Evolutionary conservation across 2,329 filamentous ascomycete species (phyloP).

Genomic region (Aspergillus fumigatus): DNA sequence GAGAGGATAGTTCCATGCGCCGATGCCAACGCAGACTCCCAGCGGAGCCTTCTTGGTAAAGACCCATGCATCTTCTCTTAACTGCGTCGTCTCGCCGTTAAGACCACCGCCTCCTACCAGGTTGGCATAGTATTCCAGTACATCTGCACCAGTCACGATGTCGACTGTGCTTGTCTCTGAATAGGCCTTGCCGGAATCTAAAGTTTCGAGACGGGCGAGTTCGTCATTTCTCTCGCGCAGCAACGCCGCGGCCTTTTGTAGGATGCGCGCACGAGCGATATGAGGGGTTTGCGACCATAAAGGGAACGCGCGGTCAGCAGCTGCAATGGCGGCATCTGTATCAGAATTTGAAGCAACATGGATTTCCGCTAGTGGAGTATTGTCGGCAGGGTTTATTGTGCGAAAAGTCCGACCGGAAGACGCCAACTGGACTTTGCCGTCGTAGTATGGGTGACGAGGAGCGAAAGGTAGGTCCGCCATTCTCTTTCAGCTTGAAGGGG

Average conservation of each 20-base stretch:
- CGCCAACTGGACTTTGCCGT: slow-evolving; percentile 62
- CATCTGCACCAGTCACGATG: slow-evolving; percentile 75
- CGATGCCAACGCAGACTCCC: slow-evolving; percentile 81
- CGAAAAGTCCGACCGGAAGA: slow-evolving; percentile 61
- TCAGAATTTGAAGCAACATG: slow-evolving; percentile 63
- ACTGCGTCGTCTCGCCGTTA: slow-evolving; percentile 72
- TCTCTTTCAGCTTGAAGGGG: slow-evolving; percentile 2
- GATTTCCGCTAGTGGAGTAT: slow-evolving; percentile 64
- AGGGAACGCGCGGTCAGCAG: slow-evolving; percentile 67
- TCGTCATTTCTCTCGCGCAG: slow-evolving; percentile 73
- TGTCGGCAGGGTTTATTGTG: slow-evolving; percentile 70
- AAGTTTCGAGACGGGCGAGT: slow-evolving; percentile 72
- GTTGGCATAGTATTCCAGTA: slow-evolving; percentile 81
- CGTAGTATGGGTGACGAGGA: slow-evolving; percentile 67
- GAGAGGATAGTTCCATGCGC: slow-evolving; percentile 89
- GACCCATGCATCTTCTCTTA: slow-evolving; percentile 73
- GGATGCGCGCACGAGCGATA: slow-evolving; percentile 69
- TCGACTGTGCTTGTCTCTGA: slow-evolving; percentile 82
- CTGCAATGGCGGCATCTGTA: slow-evolving; percentile 66
- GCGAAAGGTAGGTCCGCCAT: slow-evolving; percentile 40
- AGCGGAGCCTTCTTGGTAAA: slow-evolving; percentile 78
- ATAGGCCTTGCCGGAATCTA: slow-evolving; percentile 81
- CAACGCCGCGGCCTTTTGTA: slow-evolving; percentile 69
- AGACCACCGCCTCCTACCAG: slow-evolving; percentile 71
- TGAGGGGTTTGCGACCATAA: slow-evolving; percentile 72